phyloP scores from a whole-genome alignment of 768 basidiomycete genomes.

The Kwoniella sp. region DNA sequence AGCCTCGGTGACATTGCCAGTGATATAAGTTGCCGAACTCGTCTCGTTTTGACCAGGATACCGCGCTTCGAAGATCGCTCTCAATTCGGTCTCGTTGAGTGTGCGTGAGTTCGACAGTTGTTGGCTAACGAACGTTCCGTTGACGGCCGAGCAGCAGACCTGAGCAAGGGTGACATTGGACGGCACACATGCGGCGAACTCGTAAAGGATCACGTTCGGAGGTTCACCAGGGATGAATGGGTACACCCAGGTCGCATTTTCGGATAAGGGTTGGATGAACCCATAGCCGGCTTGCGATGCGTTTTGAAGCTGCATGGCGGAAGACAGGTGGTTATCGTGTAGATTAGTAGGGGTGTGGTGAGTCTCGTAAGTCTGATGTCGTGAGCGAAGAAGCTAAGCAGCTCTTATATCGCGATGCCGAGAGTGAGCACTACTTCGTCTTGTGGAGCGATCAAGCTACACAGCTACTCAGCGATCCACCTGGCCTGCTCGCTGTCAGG shows the following conservation, averaged over 20 bases:
- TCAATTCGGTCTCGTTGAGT: conserved; percentile 2
- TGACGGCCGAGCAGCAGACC: conserved; percentile 17
- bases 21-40: not conserved
- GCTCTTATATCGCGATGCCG: too few species aligned
- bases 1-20: conserved; percentile 1
- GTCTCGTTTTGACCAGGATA: conserved; percentile 9
- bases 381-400: too few species aligned
- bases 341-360: too few species aligned
- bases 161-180: conserved; percentile 26
- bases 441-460: too few species aligned
- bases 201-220: conserved; percentile 10
- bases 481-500: too few species aligned
- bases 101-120: not conserved
- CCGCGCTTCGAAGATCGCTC: not conserved
- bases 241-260: conserved; percentile 19
- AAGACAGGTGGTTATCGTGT: too few species aligned
- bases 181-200: conserved; percentile 22
- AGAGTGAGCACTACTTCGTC: too few species aligned
- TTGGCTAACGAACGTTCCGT: conserved; percentile 12
- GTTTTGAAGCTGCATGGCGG: conserved; percentile 14
- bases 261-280: not conserved
- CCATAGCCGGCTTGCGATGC: conserved; percentile 8
- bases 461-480: too few species aligned
- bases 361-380: too few species aligned
- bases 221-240: conserved; percentile 21